phyloP scores from a whole-genome alignment of 2,329 filamentous ascomycete genomes.

The Penicillium sp. region DNA sequence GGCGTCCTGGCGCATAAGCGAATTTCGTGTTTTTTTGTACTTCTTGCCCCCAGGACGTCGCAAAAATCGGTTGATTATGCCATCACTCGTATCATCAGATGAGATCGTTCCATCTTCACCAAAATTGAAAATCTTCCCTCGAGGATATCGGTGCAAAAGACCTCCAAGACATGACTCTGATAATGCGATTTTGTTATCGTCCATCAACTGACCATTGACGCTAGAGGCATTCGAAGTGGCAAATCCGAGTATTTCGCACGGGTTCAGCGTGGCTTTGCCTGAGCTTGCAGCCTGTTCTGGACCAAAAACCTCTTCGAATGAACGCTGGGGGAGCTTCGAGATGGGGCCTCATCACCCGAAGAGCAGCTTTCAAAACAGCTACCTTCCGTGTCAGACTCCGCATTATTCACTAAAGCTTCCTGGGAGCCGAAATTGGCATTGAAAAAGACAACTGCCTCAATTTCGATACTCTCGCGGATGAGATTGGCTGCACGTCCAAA shows the following conservation, averaged over 20 bases:
- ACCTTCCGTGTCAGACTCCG: conserved; percentile 6
- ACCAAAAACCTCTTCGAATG: not conserved
- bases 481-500: conserved; percentile 47
- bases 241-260: conserved; percentile 17
- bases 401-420: conserved; percentile 3
- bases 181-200: conserved; percentile 26
- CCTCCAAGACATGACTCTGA: conserved; percentile 43
- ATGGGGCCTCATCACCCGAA: conserved; percentile 11
- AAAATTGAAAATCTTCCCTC: conserved; percentile 51
- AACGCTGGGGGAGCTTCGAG: not conserved
- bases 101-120: conserved; percentile 41
- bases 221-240: conserved; percentile 20
- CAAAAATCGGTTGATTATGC: conserved; percentile 6
- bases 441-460: conserved; percentile 38
- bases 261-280: conserved; percentile 1
- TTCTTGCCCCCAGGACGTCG: conserved; percentile 3
- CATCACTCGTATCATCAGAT: conserved; percentile 19
- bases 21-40: conserved; percentile 13
- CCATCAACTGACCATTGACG: conserved; percentile 24
- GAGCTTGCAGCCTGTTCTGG: not conserved
- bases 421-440: conserved; percentile 12
- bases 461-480: conserved; percentile 43
- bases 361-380: conserved; percentile 11
- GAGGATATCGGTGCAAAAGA: conserved; percentile 48
- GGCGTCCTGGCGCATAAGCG: conserved; percentile 13